These are phyloP conservation scores for Tilletia walkeri DNA, from an alignment of 1,284 basidiomycete genomes.

Conservation along the genomic window DNA sequence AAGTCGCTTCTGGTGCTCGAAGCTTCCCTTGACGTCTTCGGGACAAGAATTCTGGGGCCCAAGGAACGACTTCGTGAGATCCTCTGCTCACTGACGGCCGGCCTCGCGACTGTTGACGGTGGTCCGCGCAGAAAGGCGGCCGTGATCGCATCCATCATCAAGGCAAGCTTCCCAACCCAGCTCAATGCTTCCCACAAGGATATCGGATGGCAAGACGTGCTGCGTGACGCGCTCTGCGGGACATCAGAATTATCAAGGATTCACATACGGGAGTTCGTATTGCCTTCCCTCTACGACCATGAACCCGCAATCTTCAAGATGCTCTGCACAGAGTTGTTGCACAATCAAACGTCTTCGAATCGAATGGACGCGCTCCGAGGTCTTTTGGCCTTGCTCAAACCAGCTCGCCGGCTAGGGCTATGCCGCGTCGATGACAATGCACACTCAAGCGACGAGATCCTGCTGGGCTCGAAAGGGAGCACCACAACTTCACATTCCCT, in stretches of 20 bases:
- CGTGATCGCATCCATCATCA: neutral
- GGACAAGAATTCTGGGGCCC: neutral
- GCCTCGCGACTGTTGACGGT: neutral
- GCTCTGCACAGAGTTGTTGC: neutral
- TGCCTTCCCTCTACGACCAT: conserved; percentile 1
- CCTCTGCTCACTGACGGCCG: neutral
- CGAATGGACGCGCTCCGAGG: neutral
- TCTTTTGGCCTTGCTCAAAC: neutral
- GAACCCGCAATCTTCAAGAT: neutral
- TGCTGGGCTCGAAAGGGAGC: neutral
- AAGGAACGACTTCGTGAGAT: neutral
- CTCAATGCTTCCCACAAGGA: neutral
- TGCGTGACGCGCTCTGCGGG: neutral
- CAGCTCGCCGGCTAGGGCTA: neutral
- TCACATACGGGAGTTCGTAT: neutral
- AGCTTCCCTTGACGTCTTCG: neutral
- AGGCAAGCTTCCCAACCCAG: neutral
- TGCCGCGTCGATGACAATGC: neutral
- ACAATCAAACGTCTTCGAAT: neutral
- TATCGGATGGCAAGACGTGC: neutral
- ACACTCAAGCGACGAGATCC: neutral
- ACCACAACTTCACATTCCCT: neutral
- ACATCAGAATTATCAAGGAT: neutral
- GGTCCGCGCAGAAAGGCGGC: neutral
- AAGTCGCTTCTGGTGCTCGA: conserved; percentile 2